phyloP scores from a whole-genome alignment of 805 yeast species.

The Candida ulmi region DNA sequence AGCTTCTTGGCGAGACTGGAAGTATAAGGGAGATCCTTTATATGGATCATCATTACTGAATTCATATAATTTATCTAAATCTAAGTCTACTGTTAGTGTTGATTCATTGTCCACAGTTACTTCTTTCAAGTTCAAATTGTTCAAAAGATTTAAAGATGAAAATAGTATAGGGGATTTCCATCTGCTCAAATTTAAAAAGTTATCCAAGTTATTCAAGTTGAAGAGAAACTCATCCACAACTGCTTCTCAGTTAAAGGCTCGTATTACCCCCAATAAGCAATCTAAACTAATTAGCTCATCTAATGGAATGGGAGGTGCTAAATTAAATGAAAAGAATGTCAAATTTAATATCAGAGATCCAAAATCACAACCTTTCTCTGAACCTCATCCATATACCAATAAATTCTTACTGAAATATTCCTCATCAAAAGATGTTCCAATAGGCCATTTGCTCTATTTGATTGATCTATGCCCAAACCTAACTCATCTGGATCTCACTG shows the following conservation, averaged over 20 bases:
- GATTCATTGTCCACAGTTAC: slow-evolving; percentile 14
- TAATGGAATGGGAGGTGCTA: not conserved
- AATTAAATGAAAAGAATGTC: slow-evolving; percentile 1
- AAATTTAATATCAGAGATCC: slow-evolving; percentile 11
- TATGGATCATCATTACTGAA: slow-evolving; percentile 38
- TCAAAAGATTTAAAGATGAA: slow-evolving; percentile 4
- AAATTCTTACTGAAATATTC: slow-evolving; percentile 59
- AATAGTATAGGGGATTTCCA: slow-evolving; percentile 1
- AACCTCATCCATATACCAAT: slow-evolving; percentile 56
- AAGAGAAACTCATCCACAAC: slow-evolving; percentile 3
- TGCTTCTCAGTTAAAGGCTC: slow-evolving; percentile 1
- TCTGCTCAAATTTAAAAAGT: slow-evolving; percentile 4
- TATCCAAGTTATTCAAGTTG: slow-evolving; percentile 3
- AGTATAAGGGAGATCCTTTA: slow-evolving; percentile 65
- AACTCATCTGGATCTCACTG: slow-evolving; percentile 48
- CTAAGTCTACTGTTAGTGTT: slow-evolving; percentile 20
- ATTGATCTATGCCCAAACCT: slow-evolving; percentile 64
- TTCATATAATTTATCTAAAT: slow-evolving; percentile 22
- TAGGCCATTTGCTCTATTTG: slow-evolving; percentile 68
- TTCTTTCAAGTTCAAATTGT: slow-evolving; percentile 7
- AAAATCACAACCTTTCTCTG: slow-evolving; percentile 27
- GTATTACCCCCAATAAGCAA: not conserved
- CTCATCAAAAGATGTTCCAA: slow-evolving; percentile 68
- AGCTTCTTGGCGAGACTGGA: slow-evolving; percentile 95
- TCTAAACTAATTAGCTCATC: slow-evolving; percentile 1